Conservation (phyloP, 345 rosid species). For the Sisymbrium altissimum region DNA sequence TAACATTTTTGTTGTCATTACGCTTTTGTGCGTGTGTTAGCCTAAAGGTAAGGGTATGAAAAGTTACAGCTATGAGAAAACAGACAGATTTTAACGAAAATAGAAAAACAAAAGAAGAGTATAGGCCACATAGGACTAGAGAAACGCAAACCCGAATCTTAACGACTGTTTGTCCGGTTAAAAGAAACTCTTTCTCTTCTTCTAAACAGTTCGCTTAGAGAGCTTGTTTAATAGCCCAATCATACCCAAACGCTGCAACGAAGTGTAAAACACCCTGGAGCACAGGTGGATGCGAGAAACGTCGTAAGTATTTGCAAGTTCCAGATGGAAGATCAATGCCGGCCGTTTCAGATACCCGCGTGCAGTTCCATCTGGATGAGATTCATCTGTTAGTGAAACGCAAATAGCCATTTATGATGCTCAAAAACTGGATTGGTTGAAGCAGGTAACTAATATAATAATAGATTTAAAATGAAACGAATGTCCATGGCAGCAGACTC, state of each 20-base stretch:
- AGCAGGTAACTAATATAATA: too few relatives aligned
- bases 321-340: too few relatives aligned
- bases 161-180: constrained; percentile 75
- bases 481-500: too few relatives aligned
- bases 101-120: not conserved
- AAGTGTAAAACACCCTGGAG: constrained; percentile 74
- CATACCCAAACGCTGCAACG: constrained; percentile 78
- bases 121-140: not conserved
- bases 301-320: too few relatives aligned
- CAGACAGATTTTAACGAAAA: not conserved
- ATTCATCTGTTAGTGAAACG: too few relatives aligned
- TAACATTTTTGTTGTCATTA: not conserved
- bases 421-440: too few relatives aligned
- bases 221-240: constrained; percentile 70
- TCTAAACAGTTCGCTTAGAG: constrained; percentile 77
- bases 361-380: too few relatives aligned
- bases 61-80: not conserved
- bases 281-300: too few relatives aligned
- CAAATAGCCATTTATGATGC: too few relatives aligned
- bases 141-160: constrained; percentile 66
- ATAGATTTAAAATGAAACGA: too few relatives aligned
- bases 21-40: constrained; percentile 17
- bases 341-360: too few relatives aligned
- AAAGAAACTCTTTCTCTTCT: constrained; percentile 79
- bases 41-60: constrained; percentile 40